Evolutionary conservation across 495 filamentous ascomycete species (phyloP), one percentile per base, ranked within the genome.

Genomic region (Tuber magnatum): DNA sequence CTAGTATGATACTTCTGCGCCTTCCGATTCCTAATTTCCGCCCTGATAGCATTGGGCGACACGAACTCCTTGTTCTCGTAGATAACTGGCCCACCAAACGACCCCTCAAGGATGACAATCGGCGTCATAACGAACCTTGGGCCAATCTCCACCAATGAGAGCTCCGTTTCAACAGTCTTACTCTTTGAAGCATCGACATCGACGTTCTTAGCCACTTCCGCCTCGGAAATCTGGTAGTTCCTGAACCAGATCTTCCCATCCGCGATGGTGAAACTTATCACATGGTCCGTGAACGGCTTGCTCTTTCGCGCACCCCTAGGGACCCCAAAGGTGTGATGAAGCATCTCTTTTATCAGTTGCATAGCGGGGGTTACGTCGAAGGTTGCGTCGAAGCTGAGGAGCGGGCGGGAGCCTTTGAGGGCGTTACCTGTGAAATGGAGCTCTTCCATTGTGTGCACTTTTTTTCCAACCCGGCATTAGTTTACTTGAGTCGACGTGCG

Each of bases 21-120:
- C 85, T 92, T 92, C 79, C 86, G 85, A 82, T 89, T 84, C 75
- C 93, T 86, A 75, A 97, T 80, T 72, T 97, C 95, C 35, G 92
- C 85, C 74, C 95, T 88, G 76, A 99, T 89, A 84, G 97, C 93
- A 86, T 99, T 99, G 43, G 95, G 96, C 80, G 91, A 93, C 72
- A 99, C 93, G 81, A 97, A 99, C 81, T 97, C 92, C 87, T 95
- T 97, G 84, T 99, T 99, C 88, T 98, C 94, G 85, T 97, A 98
- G 77, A 99, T 94, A 73, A 98, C 92, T 2, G 96, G 96, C 0
- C 95, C 95, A 72, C 95, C 95, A 80, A 99, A 99, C 76, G 91
- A 93, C 42, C 92, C 92, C 84, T 99, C 95, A 73, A 97, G 88
- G 78, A 99, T 97, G 69, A 98, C 89, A 76, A 98, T 98, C 3